phyloP scores from a whole-genome alignment of 139 green algal genomes.

The Zygnema circumcarinatum region DNA sequence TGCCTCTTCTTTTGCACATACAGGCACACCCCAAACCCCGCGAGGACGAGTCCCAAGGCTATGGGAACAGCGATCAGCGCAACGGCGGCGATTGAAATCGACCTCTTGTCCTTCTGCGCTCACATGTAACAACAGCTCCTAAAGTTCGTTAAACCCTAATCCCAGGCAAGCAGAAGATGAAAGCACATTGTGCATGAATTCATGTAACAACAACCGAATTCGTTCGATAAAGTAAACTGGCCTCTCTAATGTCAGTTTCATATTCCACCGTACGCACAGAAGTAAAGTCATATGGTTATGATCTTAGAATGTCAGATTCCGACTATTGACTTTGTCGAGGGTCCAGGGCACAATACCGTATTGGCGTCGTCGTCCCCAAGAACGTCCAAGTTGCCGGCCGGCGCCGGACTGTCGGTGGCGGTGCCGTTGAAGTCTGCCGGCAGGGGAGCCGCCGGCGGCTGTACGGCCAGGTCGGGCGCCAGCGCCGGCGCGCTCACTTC shows the following conservation, averaged over 20 bases:
- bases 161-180: background rate
- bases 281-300: background rate
- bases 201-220: background rate
- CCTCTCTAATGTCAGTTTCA: background rate
- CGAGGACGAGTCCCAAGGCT: background rate
- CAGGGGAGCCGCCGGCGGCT: background rate
- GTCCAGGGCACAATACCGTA: too few relatives aligned
- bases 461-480: background rate
- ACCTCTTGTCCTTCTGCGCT: too few relatives aligned
- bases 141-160: background rate
- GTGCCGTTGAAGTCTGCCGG: background rate
- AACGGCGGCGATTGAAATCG: background rate
- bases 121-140: background rate
- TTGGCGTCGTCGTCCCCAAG: too few relatives aligned
- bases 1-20: background rate
- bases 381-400: background rate
- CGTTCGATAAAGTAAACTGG: background rate
- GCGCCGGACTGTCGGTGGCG: background rate
- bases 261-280: background rate
- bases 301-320: background rate
- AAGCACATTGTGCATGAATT: background rate
- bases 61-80: background rate
- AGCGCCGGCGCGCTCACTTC: background rate
- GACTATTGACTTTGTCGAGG: too few relatives aligned
- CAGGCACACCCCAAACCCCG: background rate